phyloP scores from a whole-genome alignment of 257 asterid genomes.

The Solanum megistacrolobum region DNA sequence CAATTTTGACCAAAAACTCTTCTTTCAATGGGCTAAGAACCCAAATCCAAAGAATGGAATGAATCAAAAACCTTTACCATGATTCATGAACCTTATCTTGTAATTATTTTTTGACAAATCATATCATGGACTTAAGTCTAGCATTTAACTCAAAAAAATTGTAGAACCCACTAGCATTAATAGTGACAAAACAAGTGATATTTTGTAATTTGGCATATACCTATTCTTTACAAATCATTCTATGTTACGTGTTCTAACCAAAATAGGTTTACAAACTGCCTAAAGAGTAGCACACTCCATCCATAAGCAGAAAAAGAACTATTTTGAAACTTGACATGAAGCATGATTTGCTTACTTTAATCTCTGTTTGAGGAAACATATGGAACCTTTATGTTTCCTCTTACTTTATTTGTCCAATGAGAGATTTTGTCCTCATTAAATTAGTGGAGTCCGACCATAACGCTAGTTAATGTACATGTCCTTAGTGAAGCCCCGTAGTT shows the following conservation, averaged over 20 bases:
- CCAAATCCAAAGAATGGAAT: not conserved
- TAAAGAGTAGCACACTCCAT: not conserved
- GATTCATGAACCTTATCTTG: not conserved
- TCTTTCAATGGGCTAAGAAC: not conserved
- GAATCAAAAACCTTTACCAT: not conserved
- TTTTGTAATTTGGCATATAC: not conserved
- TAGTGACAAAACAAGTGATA: not conserved
- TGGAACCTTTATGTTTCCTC: not conserved
- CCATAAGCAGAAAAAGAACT: not conserved
- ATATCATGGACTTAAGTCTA: not conserved
- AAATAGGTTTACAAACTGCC: not conserved
- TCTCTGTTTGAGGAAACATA: constrained; percentile 7
- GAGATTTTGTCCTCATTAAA: not conserved
- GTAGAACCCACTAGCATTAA: not conserved
- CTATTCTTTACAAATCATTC: not conserved
- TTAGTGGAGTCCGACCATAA: not conserved
- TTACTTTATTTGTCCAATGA: not conserved
- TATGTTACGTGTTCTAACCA: not conserved
- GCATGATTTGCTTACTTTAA: not conserved
- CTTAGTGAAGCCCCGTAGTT: not conserved
- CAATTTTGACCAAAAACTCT: not conserved
- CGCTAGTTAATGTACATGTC: not conserved
- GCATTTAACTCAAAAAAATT: not conserved
- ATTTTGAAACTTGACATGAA: constrained; percentile 2
- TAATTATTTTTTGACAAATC: not conserved